phyloP scores from a whole-genome alignment of 768 basidiomycete genomes.

The Lenzites betulinus region DNA sequence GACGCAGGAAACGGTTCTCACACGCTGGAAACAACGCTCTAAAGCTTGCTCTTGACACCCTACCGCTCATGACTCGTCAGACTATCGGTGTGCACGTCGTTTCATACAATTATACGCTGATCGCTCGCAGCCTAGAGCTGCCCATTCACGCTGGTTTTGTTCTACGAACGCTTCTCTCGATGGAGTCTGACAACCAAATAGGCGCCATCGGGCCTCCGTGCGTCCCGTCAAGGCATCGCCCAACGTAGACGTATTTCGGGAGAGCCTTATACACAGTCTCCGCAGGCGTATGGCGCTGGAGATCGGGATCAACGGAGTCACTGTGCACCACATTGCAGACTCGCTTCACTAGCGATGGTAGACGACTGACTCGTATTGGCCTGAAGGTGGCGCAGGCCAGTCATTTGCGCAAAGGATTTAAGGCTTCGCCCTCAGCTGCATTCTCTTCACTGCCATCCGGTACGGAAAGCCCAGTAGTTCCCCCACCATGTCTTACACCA shows the following conservation, averaged over 20 bases:
- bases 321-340: too few relatives aligned
- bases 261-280: neutral
- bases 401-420: neutral
- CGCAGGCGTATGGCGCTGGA: neutral
- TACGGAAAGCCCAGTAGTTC: neutral
- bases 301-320: neutral
- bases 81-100: too few relatives aligned
- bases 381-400: neutral
- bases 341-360: neutral
- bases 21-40: too few relatives aligned
- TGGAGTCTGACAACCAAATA: neutral
- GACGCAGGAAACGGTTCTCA: too few relatives aligned
- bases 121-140: too few relatives aligned
- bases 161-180: neutral
- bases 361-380: neutral
- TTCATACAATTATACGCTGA: too few relatives aligned
- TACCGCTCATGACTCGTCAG: too few relatives aligned
- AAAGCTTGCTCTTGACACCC: too few relatives aligned
- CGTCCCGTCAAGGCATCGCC: neutral
- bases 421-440: neutral
- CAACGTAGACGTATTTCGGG: too few relatives aligned
- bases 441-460: neutral
- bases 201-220: conserved; percentile 1
- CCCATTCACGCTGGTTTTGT: too few relatives aligned
- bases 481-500: conserved; percentile 13